Base-by-base conservation (phyloP, 2,329 filamentous ascomycete genomes). In the Fusarium burgessii region DNA sequence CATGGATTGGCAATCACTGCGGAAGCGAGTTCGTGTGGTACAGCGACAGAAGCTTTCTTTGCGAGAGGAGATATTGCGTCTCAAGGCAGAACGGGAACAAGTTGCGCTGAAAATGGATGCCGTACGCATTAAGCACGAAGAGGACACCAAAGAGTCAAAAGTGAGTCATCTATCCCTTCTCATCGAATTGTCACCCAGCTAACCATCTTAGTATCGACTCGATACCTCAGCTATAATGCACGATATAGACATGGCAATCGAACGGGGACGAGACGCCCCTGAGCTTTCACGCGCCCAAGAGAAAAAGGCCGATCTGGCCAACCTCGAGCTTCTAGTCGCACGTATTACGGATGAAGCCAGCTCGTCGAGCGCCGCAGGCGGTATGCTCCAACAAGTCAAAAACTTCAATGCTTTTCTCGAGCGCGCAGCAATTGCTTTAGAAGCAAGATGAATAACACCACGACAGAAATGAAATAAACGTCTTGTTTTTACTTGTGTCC, bases 381-480 rank as follows among this genome's bases (percentile, higher is more conserved):
- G 88, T 5, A 79, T 86, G 7, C 80, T 91, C 68, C 84, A 82
- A 63, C 86, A 89, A 75, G 84, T 91, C 58, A 85, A 81, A 65
- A 85, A 88, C 50, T 91, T 91, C 74, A 92, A 91, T 70, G 84
- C 84, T 35, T 89, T 91, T 69, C 80, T 92, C 51, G 90, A 91
- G 77, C 84, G 90, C 25, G 84, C 88, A 9, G 89, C 89, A 5
- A 78, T 82, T 33, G 87, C 85, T 35, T 80, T 92, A 45, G 89
- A 91, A 77, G 76, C 80, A 55, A 79, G 80, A 77, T 80, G 76
- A 80, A 59, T 1, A 17, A 42, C 20, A 23, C 23, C 15, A 62
- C 64, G n/a, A 32, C 29, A 58, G 49, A 49, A 50, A 56, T 33
- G 64, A 29, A 50, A 61, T 56, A 58, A 43, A 59, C 18, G 47